A percentile compares a stretch with the other conserved stretches of the same genome.
These are phyloP conservation scores for Phytophthora quininea DNA, from an alignment of 352 stramenopile species.

Conservation along the genomic window DNA sequence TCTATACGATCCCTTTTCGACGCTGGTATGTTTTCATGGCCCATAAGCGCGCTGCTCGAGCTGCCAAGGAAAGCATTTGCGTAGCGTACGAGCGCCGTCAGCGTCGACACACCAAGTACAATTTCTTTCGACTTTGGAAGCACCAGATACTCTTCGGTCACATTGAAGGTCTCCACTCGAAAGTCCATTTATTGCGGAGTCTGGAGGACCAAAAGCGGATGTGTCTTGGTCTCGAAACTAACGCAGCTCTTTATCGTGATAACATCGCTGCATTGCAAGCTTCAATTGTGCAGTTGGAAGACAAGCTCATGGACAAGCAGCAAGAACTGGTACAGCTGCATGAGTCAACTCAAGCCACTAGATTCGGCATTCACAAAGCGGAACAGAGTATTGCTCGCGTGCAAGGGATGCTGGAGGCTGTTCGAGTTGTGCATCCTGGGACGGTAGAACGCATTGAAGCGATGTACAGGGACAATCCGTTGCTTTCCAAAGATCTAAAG, in stretches of 20 bases:
- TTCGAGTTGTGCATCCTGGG: slow-evolving; percentile 70
- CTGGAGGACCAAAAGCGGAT: slow-evolving; percentile 84
- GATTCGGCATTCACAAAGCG: slow-evolving; percentile 72
- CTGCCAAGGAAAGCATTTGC: slow-evolving; percentile 68
- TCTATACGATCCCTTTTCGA: slow-evolving; percentile 79
- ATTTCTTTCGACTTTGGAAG: slow-evolving; percentile 84
- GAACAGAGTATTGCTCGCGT: slow-evolving; percentile 77
- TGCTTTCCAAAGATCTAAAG: slow-evolving; percentile 72
- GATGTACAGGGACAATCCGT: slow-evolving; percentile 66
- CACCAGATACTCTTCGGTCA: slow-evolving; percentile 77
- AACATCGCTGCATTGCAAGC: slow-evolving; percentile 66
- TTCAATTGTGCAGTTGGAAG: slow-evolving; percentile 61
- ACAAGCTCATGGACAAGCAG: slow-evolving; percentile 67
- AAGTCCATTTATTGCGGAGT: slow-evolving; percentile 62
- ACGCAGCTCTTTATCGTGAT: slow-evolving; percentile 62
- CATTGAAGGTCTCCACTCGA: slow-evolving; percentile 71
- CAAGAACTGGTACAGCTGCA: slow-evolving; percentile 63
- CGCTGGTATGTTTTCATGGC: slow-evolving; percentile 66
- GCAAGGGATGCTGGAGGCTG: slow-evolving; percentile 75
- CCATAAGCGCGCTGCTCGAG: slow-evolving; percentile 39
- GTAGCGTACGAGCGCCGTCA: slow-evolving; percentile 69
- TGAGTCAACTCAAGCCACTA: slow-evolving; percentile 64
- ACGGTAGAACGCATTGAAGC: slow-evolving; percentile 71
- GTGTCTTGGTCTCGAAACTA: slow-evolving; percentile 65
- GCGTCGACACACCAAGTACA: slow-evolving; percentile 71